Percentiles rank a stretch among this genome's conserved stretches.
Evolutionary conservation across 2,329 filamentous ascomycete genomes (phyloP).

Genomic region (Anthostomella pinea): DNA sequence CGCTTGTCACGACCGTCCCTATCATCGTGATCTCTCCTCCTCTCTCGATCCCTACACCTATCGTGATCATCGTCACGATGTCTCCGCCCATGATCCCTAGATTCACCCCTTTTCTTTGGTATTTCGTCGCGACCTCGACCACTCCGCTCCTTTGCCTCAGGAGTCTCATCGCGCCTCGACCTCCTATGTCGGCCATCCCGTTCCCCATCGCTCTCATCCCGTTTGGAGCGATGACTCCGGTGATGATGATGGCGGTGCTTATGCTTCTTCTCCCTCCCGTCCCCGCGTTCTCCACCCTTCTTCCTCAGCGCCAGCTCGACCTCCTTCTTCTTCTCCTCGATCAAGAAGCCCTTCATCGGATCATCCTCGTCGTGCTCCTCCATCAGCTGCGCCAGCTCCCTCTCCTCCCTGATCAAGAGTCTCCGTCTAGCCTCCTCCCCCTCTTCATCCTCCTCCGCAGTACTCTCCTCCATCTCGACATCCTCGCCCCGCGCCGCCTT

Average conservation of each 20-base stretch:
- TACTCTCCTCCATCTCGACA: conserved; percentile 36
- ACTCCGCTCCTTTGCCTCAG: conserved; percentile 19
- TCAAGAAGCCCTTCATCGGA: conserved; percentile 90
- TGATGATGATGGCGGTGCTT: conserved; percentile 43
- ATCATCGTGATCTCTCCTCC: conserved; percentile 17
- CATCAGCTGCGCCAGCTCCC: conserved; percentile 72
- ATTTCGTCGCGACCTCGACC: conserved; percentile 28
- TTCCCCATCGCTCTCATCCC: conserved; percentile 24
- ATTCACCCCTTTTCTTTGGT: conserved; percentile 23
- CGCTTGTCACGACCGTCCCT: conserved; percentile 20
- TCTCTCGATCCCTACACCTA: conserved; percentile 18
- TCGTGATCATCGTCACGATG: conserved; percentile 22
- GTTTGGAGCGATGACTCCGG: conserved; percentile 43
- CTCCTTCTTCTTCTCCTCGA: conserved; percentile 89
- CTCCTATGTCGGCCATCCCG: conserved; percentile 27
- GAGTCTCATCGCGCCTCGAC: conserved; percentile 39
- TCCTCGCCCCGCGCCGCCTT: conserved; percentile 38
- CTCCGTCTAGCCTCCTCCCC: conserved; percentile 41
- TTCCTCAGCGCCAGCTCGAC: conserved; percentile 66
- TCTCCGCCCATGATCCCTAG: conserved; percentile 27
- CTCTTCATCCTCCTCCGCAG: conserved; percentile 42
- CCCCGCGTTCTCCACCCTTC: conserved; percentile 45
- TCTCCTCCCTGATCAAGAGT: conserved; percentile 77
- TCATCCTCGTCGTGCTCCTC: conserved; percentile 89
- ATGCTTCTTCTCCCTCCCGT: conserved; percentile 49